Conservation (phyloP, 75 land plant species). For the Sequoiadendron giganteum region DNA sequence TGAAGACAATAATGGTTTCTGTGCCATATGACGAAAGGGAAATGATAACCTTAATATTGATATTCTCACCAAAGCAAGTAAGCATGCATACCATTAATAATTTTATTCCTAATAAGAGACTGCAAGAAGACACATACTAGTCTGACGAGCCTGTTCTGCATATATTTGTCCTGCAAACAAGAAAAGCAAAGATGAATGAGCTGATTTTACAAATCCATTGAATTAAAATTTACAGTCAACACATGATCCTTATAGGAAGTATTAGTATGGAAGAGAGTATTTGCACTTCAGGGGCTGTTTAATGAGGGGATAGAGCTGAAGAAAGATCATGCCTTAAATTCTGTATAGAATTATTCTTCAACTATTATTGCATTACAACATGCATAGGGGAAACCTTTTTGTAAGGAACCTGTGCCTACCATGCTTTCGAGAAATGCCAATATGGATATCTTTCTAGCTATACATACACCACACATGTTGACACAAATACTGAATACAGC, state of each 20-base stretch:
- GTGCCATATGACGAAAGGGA: background rate
- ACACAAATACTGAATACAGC: background rate
- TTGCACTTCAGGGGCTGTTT: background rate
- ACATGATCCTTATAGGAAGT: background rate
- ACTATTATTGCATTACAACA: background rate
- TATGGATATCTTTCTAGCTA: background rate
- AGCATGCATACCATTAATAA: constrained; percentile 76
- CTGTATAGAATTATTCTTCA: background rate
- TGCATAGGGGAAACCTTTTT: no score
- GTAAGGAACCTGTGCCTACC: background rate
- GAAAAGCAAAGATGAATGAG: background rate
- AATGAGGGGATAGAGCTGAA: background rate
- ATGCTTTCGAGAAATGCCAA: background rate
- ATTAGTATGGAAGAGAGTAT: background rate
- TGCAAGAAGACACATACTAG: constrained; percentile 95
- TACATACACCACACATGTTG: background rate
- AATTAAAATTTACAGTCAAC: background rate
- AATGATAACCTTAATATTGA: background rate
- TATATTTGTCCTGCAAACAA: constrained; percentile 84
- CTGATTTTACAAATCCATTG: background rate
- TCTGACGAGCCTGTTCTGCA: constrained; percentile 97
- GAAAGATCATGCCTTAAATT: background rate
- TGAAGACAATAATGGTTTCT: background rate
- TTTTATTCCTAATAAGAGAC: constrained; percentile 89
- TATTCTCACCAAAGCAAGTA: background rate